Evolutionary conservation across 306 rosid genomes (phyloP), one percentile per base, ranked within the genome.

Genomic region (Carpinus viminea): DNA sequence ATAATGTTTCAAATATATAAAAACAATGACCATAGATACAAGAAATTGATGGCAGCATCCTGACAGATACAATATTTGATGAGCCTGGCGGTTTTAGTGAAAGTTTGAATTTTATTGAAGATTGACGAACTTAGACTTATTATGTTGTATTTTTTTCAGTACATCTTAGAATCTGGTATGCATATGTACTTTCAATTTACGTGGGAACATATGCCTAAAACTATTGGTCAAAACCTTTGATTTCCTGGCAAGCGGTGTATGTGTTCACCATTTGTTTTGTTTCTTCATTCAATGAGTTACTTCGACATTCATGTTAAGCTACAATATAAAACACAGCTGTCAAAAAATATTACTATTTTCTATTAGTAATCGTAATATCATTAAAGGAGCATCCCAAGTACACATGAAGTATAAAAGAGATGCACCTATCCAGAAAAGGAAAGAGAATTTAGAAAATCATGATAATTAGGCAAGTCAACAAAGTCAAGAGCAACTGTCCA

Each of bases 151-250:
- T 24, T 20, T 21, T 21, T 28, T 0, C 45, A 4, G 12, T 11
- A 21, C 16, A 59, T 24, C 65, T 41, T 59, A 59, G 36, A 24
- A 59, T 59, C 28, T 59, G 20, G 45, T 64, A 64, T 34, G 70
- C 12, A 2, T 10, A 17, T 36, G n/a, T 36, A 18, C n/a, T 34
- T 16, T 64, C 45, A 64, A 64, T 34, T 7, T 64, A 17, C 20
- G 10, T 64, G 47, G 70, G 24, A 34, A 64, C 70, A 64, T 36
- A 34, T 64, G 43, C 70, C 18, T 64, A 31, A 64, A 64, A 64
- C 47, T 66, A 34, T 17, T 41, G 51, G 72, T 10, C 46, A 34
- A 18, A 65, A 36, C n/a, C 69, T 31, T 13, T 62, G 48, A 31
- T 64, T 45, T 45, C 34, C 34, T 31, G 34, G 34, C 34, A 31